Percentiles rank a stretch among this genome's conserved stretches.
phyloP scores from a whole-genome alignment of 345 rosid species.

The Populus ilicifolia region DNA sequence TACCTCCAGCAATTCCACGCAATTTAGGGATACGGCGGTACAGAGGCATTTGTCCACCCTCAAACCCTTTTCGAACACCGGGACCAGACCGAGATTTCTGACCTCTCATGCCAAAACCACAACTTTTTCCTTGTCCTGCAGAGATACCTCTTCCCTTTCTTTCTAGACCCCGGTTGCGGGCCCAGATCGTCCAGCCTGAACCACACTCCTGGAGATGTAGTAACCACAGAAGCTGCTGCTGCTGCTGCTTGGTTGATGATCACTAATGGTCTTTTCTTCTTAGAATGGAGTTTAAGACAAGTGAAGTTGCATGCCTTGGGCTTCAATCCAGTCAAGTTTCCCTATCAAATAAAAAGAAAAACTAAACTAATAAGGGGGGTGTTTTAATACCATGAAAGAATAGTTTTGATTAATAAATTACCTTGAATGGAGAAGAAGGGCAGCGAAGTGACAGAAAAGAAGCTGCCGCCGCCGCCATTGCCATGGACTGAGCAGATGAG shows the following conservation, averaged over 20 bases:
- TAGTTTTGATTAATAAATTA: not conserved
- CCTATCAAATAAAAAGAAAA: not conserved
- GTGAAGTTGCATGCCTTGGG: not conserved
- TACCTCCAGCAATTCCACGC: slow-evolving; percentile 96
- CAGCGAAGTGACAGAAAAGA: slow-evolving; percentile 3
- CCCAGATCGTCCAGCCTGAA: slow-evolving; percentile 76
- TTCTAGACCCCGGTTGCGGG: slow-evolving; percentile 90
- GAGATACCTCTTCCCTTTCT: slow-evolving; percentile 84
- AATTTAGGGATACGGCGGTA: slow-evolving; percentile 87
- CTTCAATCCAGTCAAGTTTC: slow-evolving; percentile 2
- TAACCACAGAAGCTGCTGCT: slow-evolving; percentile 10
- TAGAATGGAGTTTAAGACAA: not conserved
- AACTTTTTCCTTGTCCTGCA: slow-evolving; percentile 88
- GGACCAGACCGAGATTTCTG: slow-evolving; percentile 95
- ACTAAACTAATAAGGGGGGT: not conserved
- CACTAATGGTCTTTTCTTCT: slow-evolving; percentile 15
- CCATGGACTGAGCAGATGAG: not conserved
- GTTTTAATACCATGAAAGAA: not conserved
- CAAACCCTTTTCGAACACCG: slow-evolving; percentile 80
- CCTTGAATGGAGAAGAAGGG: slow-evolving; percentile 15
- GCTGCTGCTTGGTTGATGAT: slow-evolving; percentile 37
- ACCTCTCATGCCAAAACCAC: slow-evolving; percentile 98
- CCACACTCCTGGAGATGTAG: slow-evolving; percentile 27
- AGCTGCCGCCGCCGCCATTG: not conserved
- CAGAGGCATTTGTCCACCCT: slow-evolving; percentile 96